These are phyloP conservation scores for Exserohilum rostratum DNA, from an alignment of 2,329 filamentous ascomycete genomes.

Conservation along the genomic window DNA sequence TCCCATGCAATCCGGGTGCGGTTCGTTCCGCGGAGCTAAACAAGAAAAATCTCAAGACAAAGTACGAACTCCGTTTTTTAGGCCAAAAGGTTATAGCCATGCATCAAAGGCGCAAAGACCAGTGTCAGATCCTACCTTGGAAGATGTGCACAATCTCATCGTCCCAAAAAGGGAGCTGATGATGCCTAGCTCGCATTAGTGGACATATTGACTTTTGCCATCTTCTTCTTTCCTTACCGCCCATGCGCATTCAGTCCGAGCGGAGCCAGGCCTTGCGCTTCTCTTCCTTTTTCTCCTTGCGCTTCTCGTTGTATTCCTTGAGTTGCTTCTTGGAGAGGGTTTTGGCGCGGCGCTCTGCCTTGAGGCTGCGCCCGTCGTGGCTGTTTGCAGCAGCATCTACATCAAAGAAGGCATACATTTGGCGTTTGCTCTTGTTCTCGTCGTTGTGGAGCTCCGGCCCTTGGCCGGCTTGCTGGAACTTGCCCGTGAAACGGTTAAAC, in stretches of 20 bases:
- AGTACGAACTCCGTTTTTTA: background rate
- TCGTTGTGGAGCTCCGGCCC: conserved; percentile 80
- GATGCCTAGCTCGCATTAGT: conserved; percentile 38
- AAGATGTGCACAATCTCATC: conserved; percentile 9
- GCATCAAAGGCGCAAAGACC: conserved; percentile 6
- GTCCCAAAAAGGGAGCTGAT: conserved; percentile 6
- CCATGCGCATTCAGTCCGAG: conserved; percentile 66
- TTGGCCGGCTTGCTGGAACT: conserved; percentile 72
- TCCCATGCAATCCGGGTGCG: background rate
- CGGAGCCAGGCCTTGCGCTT: conserved; percentile 86
- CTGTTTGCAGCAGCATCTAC: conserved; percentile 91
- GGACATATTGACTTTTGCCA: conserved; percentile 23
- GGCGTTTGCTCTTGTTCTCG: conserved; percentile 82
- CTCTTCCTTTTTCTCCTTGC: conserved; percentile 88
- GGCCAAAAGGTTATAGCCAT: conserved; percentile 3
- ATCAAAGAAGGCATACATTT: conserved; percentile 95
- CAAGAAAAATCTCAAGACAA: background rate
- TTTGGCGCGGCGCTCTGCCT: conserved; percentile 86
- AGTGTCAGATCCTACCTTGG: conserved; percentile 26
- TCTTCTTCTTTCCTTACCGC: conserved; percentile 38
- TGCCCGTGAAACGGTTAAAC: conserved; percentile 92
- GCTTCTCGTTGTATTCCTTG: conserved; percentile 89
- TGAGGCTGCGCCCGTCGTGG: conserved; percentile 88
- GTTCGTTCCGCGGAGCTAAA: conserved; percentile 3
- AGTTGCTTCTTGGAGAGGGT: conserved; percentile 84